Evolutionary conservation across 768 basidiomycete species (phyloP).

Genomic region (Mycena maculata): DNA sequence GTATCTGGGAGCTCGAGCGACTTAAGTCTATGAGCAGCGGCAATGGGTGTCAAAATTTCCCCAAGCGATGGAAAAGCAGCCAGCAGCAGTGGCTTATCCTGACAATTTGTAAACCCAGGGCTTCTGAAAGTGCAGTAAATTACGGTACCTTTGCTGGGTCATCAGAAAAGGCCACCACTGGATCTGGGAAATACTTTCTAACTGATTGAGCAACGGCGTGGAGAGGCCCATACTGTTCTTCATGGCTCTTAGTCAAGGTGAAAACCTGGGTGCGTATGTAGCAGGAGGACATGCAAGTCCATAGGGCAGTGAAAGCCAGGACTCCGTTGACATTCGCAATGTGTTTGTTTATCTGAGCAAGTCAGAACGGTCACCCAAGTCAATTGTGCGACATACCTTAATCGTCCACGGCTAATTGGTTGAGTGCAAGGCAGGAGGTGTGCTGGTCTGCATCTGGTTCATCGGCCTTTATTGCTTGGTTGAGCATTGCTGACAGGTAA

Average conservation of each 20-base stretch:
- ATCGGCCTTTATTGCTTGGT: constrained; percentile 10
- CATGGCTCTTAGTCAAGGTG: constrained; percentile 39
- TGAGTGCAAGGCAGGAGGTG: not conserved
- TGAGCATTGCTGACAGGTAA: constrained; percentile 40
- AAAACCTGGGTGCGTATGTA: constrained; percentile 38
- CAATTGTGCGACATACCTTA: not conserved
- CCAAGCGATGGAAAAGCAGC: constrained; percentile 3
- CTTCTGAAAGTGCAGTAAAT: not conserved
- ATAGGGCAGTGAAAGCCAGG: not conserved
- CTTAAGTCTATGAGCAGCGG: not conserved
- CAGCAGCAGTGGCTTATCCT: not conserved
- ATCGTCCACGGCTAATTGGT: not conserved
- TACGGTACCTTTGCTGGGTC: not conserved
- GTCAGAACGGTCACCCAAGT: not conserved
- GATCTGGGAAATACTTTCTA: not conserved
- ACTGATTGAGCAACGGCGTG: constrained; percentile 17
- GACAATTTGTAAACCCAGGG: not conserved
- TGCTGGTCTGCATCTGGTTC: constrained; percentile 5
- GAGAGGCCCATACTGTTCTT: constrained; percentile 24
- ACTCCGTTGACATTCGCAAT: not conserved
- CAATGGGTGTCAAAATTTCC: not conserved
- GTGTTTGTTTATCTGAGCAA: not conserved
- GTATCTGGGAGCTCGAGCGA: not conserved
- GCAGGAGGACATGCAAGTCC: constrained; percentile 34
- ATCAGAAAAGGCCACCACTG: not conserved